phyloP scores from a whole-genome alignment of 1,139 yeast species.

The Torulaspora pretoriensis region DNA sequence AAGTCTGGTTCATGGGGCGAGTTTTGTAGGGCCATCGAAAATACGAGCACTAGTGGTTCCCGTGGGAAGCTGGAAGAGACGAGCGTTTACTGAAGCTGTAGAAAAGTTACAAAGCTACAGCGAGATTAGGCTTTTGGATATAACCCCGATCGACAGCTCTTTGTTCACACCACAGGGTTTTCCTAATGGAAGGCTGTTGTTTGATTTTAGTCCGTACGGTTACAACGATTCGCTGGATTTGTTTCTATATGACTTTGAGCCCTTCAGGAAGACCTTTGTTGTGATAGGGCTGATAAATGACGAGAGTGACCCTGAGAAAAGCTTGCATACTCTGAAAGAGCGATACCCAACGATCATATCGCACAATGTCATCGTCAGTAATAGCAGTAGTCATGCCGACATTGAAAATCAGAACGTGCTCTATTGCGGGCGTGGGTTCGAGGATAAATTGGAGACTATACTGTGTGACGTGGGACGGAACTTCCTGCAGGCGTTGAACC shows the following conservation, averaged over 20 bases:
- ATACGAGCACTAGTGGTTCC: conserved; percentile 73
- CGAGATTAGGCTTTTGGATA: conserved; percentile 71
- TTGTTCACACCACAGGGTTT: conserved; percentile 79
- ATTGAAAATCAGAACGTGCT: conserved; percentile 16
- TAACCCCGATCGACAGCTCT: conserved; percentile 58
- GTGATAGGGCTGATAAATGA: conserved; percentile 50
- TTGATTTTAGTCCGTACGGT: conserved; percentile 45
- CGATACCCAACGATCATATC: conserved; percentile 57
- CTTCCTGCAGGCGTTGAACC: conserved; percentile 60
- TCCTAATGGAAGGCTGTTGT: conserved; percentile 60
- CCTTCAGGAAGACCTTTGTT: conserved; percentile 70
- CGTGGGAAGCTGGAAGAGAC: conserved; percentile 48
- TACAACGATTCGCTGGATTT: conserved; percentile 52
- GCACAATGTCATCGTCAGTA: conserved; percentile 48
- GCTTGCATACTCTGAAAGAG: conserved; percentile 40
- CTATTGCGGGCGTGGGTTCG: conserved; percentile 14
- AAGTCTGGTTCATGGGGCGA: conserved; percentile 11
- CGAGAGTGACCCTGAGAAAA: conserved; percentile 32
- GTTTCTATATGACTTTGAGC: conserved; percentile 83
- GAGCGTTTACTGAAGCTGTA: conserved; percentile 48
- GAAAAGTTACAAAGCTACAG: conserved; percentile 46
- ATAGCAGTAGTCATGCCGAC: conserved; percentile 7
- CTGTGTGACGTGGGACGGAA: conserved; percentile 68
- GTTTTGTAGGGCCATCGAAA: conserved; percentile 51
- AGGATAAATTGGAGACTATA: conserved; percentile 52